Evolutionary conservation across 2,329 filamentous ascomycete species (phyloP).

Genomic region (Cercospora sesami): DNA sequence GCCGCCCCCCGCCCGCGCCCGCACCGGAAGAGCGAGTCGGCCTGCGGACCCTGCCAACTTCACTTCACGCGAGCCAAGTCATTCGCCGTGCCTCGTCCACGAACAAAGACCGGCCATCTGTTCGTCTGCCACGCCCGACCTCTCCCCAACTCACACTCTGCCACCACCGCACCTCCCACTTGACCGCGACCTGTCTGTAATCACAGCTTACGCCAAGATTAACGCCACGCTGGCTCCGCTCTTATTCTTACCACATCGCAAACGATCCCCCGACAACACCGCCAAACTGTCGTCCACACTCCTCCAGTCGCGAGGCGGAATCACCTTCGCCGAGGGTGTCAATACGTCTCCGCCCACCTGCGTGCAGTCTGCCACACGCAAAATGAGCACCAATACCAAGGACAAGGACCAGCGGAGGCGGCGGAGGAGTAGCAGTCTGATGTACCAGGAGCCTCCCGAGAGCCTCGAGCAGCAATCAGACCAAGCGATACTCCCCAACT

Average conservation of each 20-base stretch:
- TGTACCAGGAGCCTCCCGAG: conserved; percentile 96
- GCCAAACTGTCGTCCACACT: conserved; percentile 90
- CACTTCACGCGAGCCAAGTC: background rate
- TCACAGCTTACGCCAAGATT: conserved; percentile 8
- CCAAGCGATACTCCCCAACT: conserved; percentile 88
- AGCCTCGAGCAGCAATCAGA: conserved; percentile 97
- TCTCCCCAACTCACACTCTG: background rate
- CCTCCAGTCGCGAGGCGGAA: conserved; percentile 76
- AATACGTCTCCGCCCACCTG: conserved; percentile 44
- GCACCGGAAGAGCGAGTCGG: background rate
- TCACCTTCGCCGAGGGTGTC: conserved; percentile 84
- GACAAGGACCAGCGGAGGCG: conserved; percentile 61
- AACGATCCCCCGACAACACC: conserved; percentile 59
- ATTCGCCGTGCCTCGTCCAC: background rate
- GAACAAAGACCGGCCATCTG: background rate
- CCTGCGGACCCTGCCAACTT: conserved; percentile 1
- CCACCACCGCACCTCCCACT: background rate
- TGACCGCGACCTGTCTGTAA: background rate
- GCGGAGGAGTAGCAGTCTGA: conserved; percentile 95
- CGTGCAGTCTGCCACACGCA: conserved; percentile 39
- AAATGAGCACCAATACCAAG: conserved; percentile 50
- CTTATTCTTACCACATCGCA: conserved; percentile 34
- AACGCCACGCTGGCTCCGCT: conserved; percentile 31
- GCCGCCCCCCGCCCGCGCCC: background rate
- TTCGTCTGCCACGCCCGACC: background rate